Conservation (phyloP, 352 stramenopile species). For the Peronospora belbahrii region DNA sequence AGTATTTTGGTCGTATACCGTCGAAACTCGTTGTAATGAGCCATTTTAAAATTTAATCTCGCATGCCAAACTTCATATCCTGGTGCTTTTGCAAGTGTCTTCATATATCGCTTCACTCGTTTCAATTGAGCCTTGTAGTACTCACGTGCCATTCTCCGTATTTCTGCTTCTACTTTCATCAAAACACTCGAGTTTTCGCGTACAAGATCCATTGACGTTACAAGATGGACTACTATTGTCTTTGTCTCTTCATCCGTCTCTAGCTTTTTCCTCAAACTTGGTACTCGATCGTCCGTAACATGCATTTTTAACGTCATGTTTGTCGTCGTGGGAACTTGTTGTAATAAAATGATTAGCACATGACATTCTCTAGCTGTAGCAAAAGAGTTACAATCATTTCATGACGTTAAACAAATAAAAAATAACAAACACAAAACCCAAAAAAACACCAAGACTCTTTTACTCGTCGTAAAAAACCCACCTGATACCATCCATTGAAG, state of each 20-base stretch:
- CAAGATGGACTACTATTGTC: constrained; percentile 51
- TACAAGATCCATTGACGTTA: constrained; percentile 57
- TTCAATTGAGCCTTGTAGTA: constrained; percentile 87
- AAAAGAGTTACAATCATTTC: constrained; percentile 2
- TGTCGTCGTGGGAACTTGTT: too few relatives aligned
- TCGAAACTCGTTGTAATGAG: constrained; percentile 85
- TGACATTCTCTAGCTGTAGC: constrained; percentile 54
- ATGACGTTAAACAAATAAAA: too few relatives aligned
- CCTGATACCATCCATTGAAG: constrained; percentile 49
- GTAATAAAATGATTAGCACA: constrained; percentile 70
- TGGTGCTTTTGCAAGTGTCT: constrained; percentile 55
- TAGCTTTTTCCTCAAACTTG: constrained; percentile 52
- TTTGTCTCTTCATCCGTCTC: constrained; percentile 76
- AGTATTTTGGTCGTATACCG: constrained; percentile 81
- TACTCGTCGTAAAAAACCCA: too few relatives aligned
- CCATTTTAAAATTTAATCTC: constrained; percentile 84
- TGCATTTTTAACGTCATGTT: constrained; percentile 57
- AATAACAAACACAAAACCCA: too few relatives aligned
- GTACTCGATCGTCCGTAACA: constrained; percentile 66
- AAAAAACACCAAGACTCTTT: too few relatives aligned
- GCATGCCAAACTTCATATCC: constrained; percentile 48
- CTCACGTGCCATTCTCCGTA: constrained; percentile 74
- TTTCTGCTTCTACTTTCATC: constrained; percentile 60
- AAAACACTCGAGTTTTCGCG: constrained; percentile 48
- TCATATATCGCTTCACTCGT: constrained; percentile 84